These are phyloP conservation scores for Pseudophaeomoniella oleicola DNA, from an alignment of 2,329 filamentous ascomycete species.

Conservation along the genomic window DNA sequence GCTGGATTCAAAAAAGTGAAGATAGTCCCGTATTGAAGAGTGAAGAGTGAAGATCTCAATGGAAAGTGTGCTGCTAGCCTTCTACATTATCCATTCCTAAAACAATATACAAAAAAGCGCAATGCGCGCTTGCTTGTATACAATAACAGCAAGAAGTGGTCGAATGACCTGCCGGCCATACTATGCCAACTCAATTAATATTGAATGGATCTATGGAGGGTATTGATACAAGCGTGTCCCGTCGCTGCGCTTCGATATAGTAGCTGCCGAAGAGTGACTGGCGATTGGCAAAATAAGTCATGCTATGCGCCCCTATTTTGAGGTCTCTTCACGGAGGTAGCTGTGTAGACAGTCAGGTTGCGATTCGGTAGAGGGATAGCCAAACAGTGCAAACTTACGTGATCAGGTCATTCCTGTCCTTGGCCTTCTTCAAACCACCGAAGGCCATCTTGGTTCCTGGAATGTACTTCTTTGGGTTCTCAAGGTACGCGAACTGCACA, in stretches of 20 bases:
- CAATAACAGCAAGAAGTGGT: not conserved
- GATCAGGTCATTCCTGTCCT: conserved; percentile 98
- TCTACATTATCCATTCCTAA: too few species aligned
- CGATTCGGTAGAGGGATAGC: not conserved
- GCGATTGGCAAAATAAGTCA: not conserved
- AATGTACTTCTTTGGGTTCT: conserved; percentile 99
- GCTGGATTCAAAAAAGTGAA: too few species aligned
- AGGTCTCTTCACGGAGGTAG: conserved; percentile 16
- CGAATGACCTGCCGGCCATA: too few species aligned
- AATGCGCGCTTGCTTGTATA: not conserved
- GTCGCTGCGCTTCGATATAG: not conserved
- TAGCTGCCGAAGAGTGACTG: not conserved
- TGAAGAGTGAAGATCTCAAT: too few species aligned
- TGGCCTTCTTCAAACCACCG: conserved; percentile 98
- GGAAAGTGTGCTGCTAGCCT: too few species aligned
- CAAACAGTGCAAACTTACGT: conserved; percentile 59
- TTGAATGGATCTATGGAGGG: not conserved
- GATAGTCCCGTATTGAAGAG: too few species aligned
- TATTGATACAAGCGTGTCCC: not conserved
- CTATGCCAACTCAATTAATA: not conserved
- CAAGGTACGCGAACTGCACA: conserved; percentile 80
- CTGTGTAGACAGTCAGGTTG: conserved; percentile 9
- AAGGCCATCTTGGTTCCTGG: conserved; percentile 99
- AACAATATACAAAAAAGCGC: too few species aligned
- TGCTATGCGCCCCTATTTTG: conserved; percentile 4